A percentile compares a stretch with the other conserved stretches of the same genome.
These are phyloP conservation scores for Saturnispora quitensis DNA, from an alignment of 805 yeast genomes.

Conservation along the genomic window DNA sequence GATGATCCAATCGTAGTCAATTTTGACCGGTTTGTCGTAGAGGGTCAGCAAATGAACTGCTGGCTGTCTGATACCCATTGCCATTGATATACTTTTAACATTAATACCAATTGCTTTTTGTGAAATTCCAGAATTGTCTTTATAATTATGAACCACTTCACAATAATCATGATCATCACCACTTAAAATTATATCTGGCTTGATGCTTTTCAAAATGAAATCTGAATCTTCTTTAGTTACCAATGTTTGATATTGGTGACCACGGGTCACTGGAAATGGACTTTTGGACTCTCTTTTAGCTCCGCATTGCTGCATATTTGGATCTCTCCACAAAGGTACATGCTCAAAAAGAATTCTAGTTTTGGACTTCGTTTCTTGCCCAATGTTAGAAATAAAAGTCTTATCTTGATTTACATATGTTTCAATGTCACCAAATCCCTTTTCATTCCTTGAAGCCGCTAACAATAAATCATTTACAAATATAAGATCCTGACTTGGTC, in stretches of 20 bases:
- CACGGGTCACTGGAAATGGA: conserved; percentile 60
- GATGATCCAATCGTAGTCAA: conserved; percentile 17
- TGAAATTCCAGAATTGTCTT: neutral
- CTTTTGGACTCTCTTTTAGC: conserved; percentile 57
- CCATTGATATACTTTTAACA: conserved; percentile 85
- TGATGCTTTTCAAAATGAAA: conserved; percentile 44
- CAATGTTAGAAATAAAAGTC: conserved; percentile 16
- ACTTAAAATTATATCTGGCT: conserved; percentile 67
- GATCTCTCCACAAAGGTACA: conserved; percentile 75
- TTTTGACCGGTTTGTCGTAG: conserved; percentile 11
- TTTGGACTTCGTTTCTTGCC: neutral
- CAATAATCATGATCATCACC: conserved; percentile 98
- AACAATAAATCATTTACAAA: conserved; percentile 74
- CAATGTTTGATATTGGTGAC: conserved; percentile 85
- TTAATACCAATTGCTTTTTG: conserved; percentile 9
- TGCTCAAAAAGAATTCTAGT: conserved; percentile 75
- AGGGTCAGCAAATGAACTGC: conserved; percentile 30
- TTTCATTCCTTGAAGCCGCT: conserved; percentile 43
- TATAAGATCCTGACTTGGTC: conserved; percentile 64
- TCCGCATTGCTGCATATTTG: conserved; percentile 56
- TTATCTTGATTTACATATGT: conserved; percentile 40
- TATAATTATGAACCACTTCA: conserved; percentile 49
- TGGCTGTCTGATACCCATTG: conserved; percentile 53
- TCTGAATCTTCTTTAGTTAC: conserved; percentile 51
- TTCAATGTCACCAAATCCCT: conserved; percentile 39